These are phyloP conservation scores for Trametes polyzona DNA, from an alignment of 1,284 basidiomycete genomes.

Conservation along the genomic window DNA sequence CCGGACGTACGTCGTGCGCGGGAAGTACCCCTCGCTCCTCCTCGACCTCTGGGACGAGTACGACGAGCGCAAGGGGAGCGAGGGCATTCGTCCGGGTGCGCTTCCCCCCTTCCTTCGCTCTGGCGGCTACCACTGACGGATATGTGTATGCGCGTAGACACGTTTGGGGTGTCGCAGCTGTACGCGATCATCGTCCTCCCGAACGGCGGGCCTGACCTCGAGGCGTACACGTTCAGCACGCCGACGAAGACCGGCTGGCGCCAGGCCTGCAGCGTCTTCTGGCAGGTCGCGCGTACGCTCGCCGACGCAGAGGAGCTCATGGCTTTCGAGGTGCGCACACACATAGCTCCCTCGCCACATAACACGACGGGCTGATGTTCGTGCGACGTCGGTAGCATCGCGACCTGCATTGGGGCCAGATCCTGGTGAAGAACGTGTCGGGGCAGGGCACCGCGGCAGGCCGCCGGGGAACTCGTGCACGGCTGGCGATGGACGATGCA, in stretches of 20 bases:
- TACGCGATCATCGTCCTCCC: slow-evolving; percentile 90
- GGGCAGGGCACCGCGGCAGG: slow-evolving; percentile 34
- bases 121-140: background rate
- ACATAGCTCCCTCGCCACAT: background rate
- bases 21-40: slow-evolving; percentile 79
- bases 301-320: slow-evolving; percentile 78
- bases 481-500: slow-evolving; percentile 63
- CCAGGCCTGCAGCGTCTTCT: slow-evolving; percentile 88
- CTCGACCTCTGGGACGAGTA: slow-evolving; percentile 89
- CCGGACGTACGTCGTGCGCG: slow-evolving; percentile 84
- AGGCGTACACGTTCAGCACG: slow-evolving; percentile 70
- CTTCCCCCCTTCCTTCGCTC: background rate
- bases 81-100: slow-evolving; percentile 86
- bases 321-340: slow-evolving; percentile 77
- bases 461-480: slow-evolving; percentile 27
- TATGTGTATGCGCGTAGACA: slow-evolving; percentile 49
- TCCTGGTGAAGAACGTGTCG: slow-evolving; percentile 74
- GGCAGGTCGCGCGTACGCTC: slow-evolving; percentile 84
- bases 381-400: slow-evolving; percentile 73
- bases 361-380: background rate
- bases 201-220: slow-evolving; percentile 89
- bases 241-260: slow-evolving; percentile 69
- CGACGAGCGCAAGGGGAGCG: slow-evolving; percentile 70
- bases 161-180: slow-evolving; percentile 72
- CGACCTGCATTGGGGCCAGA: slow-evolving; percentile 98